phyloP scores from a whole-genome alignment of 2,329 filamentous ascomycete genomes.

The Colletotrichum tropicale region DNA sequence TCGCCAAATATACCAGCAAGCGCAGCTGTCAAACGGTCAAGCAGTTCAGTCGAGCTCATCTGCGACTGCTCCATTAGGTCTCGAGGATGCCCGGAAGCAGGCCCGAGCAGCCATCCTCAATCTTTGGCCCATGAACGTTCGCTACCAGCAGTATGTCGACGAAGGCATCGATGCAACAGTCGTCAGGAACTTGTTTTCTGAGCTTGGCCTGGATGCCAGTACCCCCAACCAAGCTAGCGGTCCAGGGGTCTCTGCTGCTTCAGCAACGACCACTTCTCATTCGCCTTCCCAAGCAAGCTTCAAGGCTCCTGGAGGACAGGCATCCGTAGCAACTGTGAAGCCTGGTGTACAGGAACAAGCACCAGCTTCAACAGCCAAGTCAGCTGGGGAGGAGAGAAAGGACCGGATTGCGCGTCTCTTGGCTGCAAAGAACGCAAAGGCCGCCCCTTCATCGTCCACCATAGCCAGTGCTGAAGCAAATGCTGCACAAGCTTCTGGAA shows the following conservation, averaged over 20 bases:
- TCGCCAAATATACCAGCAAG: background rate
- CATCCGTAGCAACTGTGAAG: background rate
- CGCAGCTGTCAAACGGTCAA: background rate
- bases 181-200: slow-evolving; percentile 68
- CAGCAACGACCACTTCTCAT: background rate
- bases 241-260: background rate
- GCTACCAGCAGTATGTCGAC: slow-evolving; percentile 73
- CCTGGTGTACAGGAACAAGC: background rate
- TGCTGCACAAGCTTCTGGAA: slow-evolving; percentile 25
- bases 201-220: slow-evolving; percentile 64
- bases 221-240: slow-evolving; percentile 17
- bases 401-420: slow-evolving; percentile 78
- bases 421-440: slow-evolving; percentile 71
- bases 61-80: background rate
- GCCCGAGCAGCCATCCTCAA: slow-evolving; percentile 72
- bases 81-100: slow-evolving; percentile 54
- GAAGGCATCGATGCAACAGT: slow-evolving; percentile 72
- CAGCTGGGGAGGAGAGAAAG: slow-evolving; percentile 65
- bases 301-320: background rate
- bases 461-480: slow-evolving; percentile 2
- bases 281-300: background rate
- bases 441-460: background rate
- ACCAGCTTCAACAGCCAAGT: slow-evolving; percentile 31
- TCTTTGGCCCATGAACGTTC: slow-evolving; percentile 69
- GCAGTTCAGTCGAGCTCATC: background rate